Evolutionary conservation across 1,284 basidiomycete genomes (phyloP), one percentile per base, ranked within the genome.

Genomic region (Hemileia vastatrix): DNA sequence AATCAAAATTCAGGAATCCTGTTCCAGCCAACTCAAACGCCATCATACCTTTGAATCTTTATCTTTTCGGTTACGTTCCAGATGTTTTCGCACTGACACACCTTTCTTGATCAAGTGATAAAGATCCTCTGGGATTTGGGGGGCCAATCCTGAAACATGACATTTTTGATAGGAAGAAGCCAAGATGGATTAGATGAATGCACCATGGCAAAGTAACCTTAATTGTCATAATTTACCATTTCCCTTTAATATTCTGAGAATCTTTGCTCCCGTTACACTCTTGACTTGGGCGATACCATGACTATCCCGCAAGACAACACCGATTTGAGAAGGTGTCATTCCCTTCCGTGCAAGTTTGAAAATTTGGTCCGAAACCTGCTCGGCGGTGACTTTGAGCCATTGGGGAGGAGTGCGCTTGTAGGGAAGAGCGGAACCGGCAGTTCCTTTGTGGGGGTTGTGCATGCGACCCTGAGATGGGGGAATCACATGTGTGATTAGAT

Each of bases 71-170:
- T 96, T 97, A 75, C 85, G 83, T 81, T 96, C 91, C 73, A 98
- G 85, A 81, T 97, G 94, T 84, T 97, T 97, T 81, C 94, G 91
- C 77, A 98, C 90, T 71, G 89, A 83, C 77, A 97, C 93, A 78
- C 94, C 94, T 86, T 97, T 97, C 87, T 97, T 97, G 84, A 97
- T 88, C 78, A 96, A 86, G 85, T 92, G 87, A 88, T 91, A 96
- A 67, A 97, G 87, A 84, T 97, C 94, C 85, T 98, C 94, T 74
- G 94, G 94, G 81, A 97, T 91, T 80, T 86, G 84, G 76, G 93
- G 93, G 78, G 87, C 93, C 80, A 97, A 88, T 81, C 90, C 90
- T 93, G 44, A 8, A 4, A n/a, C 19, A 40, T 18, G 2, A 31
- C 1, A 58, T 13, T 1, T 32, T 15, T 18, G 18, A 15, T 13